These are phyloP conservation scores for Canna indica DNA, from an alignment of 176 grass and related monocot genomes.

Conservation along the genomic window DNA sequence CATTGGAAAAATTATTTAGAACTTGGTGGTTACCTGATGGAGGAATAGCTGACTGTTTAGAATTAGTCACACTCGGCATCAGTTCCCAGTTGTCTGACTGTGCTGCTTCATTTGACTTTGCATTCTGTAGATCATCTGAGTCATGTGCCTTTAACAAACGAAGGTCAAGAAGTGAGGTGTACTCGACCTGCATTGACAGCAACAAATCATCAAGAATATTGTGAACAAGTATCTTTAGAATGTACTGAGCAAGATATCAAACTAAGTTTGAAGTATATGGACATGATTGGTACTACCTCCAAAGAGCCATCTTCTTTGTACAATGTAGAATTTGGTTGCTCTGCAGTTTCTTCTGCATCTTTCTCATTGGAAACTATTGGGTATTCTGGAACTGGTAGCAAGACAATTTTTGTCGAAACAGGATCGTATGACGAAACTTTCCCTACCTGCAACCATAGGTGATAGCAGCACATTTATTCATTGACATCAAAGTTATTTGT, in stretches of 20 bases:
- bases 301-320: conserved; percentile 91
- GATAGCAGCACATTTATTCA: neutral
- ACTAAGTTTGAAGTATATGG: neutral
- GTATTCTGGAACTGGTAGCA: conserved; percentile 57
- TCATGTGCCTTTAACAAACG: conserved; percentile 45
- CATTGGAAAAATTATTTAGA: neutral
- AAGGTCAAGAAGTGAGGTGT: conserved; percentile 67
- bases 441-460: conserved; percentile 55
- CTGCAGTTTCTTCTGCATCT: conserved; percentile 26
- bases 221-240: neutral
- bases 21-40: conserved; percentile 22
- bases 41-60: conserved; percentile 1
- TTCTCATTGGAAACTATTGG: conserved; percentile 32
- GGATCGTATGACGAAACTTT: conserved; percentile 68
- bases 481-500: neutral
- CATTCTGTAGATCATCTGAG: conserved; percentile 19
- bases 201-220: conserved; percentile 10
- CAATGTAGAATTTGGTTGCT: conserved; percentile 25
- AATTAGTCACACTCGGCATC: conserved; percentile 6
- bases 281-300: conserved; percentile 41
- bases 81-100: conserved; percentile 5
- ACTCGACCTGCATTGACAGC: conserved; percentile 52
- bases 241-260: neutral
- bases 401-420: conserved; percentile 54
- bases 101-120: conserved; percentile 19